phyloP scores from a whole-genome alignment of 768 basidiomycete species.

The Piloderma croceum region DNA sequence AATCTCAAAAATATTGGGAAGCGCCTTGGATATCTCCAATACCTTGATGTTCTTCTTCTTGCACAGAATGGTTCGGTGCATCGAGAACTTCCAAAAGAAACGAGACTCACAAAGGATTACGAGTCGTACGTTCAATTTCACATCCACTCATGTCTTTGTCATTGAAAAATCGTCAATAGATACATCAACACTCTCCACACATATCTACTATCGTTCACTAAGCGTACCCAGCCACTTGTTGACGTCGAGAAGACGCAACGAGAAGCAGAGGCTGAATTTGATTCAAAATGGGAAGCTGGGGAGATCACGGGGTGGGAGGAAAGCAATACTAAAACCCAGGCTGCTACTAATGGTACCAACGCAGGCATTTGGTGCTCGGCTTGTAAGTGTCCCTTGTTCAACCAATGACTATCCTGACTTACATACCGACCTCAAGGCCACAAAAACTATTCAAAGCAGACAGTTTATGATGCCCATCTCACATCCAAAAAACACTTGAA shows the following conservation, averaged over 20 bases:
- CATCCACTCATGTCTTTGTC: constrained; percentile 9
- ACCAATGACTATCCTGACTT: constrained; percentile 5
- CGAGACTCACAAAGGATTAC: constrained; percentile 67
- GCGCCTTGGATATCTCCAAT: constrained; percentile 87
- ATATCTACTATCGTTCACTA: constrained; percentile 83
- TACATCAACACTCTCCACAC: constrained; percentile 80
- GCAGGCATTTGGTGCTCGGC: constrained; percentile 90
- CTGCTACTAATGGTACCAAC: constrained; percentile 39
- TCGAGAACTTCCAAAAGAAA: constrained; percentile 61
- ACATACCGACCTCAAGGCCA: constrained; percentile 54
- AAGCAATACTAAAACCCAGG: constrained; percentile 33
- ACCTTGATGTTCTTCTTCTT: constrained; percentile 78
- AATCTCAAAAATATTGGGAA: constrained; percentile 85
- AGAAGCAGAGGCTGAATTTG: constrained; percentile 65
- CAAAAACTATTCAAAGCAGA: constrained; percentile 93
- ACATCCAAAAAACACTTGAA: constrained; percentile 96
- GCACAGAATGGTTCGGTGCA: constrained; percentile 60
- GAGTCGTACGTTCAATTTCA: constrained; percentile 51
- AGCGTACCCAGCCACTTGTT: constrained; percentile 76
- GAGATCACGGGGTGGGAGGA: constrained; percentile 76
- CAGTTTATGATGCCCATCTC: constrained; percentile 94
- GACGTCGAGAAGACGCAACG: constrained; percentile 67
- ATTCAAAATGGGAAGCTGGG: constrained; percentile 70
- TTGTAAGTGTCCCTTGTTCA: constrained; percentile 51
- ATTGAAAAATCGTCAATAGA: constrained; percentile 30